Base-by-base conservation (phyloP, 73 alveolate genomes). In the Blepharisma japonicum region DNA sequence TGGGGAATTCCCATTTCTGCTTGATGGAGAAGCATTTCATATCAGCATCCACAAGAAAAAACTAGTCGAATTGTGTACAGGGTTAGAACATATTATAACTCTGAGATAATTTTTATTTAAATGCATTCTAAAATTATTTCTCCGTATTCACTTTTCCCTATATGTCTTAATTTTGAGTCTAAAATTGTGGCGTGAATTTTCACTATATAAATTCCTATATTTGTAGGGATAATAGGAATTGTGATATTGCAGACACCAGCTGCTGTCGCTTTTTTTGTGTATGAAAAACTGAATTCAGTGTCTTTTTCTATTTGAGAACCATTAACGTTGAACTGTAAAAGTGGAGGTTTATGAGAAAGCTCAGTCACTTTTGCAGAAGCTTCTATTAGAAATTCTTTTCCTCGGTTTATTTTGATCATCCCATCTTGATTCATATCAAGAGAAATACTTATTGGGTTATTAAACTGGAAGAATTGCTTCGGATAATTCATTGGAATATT, bases 221-320 rank as follows among this genome's bases (percentile, higher is more conserved):
- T 14, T 8, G 14, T 25, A 14, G 23, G 46, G 18, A 61, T 5
- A 14, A 61, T 9, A 2, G 74, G 74, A 20, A 61, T 20, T 8
- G n/a, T 61, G 14, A 61, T 14, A 61, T 25, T 61, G 47, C 74
- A 61, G 23, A 61, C 74, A 2, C 74, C 74, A 61, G 74, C 74
- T 1, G 74, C 38, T 18, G 38, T 20, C 14, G 23, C 38, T 18
- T 14, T 8, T 18, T 25, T 61, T 18, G 14, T 39, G 18, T 25
- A 14, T 1, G 14, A 14, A 18, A 18, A 9, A 11, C 38, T 14
- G 74, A 61, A 14, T 25, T 61, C 74, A 1, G 14, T 1, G 18
- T 61, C 23, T 14, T 25, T 25, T 18, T 14, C 27, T 18, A 8
- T 25, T 14, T 61, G 14, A 14, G 46, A 8, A 14, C 74, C 39